A percentile compares a stretch with the other conserved stretches of the same genome.
These are phyloP conservation scores for Acephala macrosclerotiorum DNA, from an alignment of 2,329 filamentous ascomycete genomes.

Conservation along the genomic window DNA sequence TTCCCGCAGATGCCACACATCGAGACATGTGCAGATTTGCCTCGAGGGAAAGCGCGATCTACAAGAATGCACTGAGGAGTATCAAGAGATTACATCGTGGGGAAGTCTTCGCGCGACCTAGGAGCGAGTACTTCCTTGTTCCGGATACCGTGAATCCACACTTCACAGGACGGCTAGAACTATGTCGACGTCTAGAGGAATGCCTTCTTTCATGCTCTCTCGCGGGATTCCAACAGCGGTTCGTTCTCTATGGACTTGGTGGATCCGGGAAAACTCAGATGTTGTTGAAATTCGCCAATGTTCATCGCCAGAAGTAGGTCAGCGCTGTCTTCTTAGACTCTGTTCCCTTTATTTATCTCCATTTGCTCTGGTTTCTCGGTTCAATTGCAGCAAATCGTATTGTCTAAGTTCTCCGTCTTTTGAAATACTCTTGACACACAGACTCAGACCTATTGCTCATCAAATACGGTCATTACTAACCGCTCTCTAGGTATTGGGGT, in stretches of 20 bases:
- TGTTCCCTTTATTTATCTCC: neutral
- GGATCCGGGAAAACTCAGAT: constrained; percentile 44
- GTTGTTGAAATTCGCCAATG: constrained; percentile 30
- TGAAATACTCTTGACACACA: no score
- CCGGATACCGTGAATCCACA: constrained; percentile 20
- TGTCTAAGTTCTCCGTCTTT: no score
- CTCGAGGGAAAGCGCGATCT: constrained; percentile 14
- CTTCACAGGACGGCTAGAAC: constrained; percentile 32
- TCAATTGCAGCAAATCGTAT: neutral
- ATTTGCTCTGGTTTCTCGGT: neutral
- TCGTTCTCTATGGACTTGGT: constrained; percentile 41
- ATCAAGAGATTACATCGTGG: constrained; percentile 21
- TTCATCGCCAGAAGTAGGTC: constrained; percentile 8
- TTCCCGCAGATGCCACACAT: constrained; percentile 24
- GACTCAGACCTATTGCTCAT: no score
- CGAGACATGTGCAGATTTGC: constrained; percentile 30
- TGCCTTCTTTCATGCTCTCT: constrained; percentile 11
- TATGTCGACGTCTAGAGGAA: constrained; percentile 15
- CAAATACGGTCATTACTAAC: neutral
- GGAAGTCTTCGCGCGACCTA: neutral
- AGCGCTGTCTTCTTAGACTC: neutral
- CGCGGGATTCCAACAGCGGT: constrained; percentile 21
- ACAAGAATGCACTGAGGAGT: constrained; percentile 20
- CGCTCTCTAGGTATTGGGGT: constrained; percentile 28
- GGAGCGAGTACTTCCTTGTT: constrained; percentile 28